These are phyloP conservation scores for Gremmenia infestans DNA, from an alignment of 2,329 filamentous ascomycete species.

Conservation along the genomic window DNA sequence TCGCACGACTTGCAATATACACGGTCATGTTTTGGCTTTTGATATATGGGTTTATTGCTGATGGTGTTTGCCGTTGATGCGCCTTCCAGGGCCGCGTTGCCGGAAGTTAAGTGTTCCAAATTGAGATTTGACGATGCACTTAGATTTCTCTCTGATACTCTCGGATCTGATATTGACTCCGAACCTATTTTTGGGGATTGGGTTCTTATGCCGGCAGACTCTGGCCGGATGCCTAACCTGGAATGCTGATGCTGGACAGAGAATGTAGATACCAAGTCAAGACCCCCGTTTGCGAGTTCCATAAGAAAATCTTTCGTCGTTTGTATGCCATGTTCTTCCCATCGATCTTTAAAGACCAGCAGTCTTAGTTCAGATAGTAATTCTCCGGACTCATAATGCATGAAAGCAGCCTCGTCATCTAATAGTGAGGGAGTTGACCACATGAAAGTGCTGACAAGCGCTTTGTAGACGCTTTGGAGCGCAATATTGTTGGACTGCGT, in stretches of 20 bases:
- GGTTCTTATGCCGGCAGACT: too few species aligned
- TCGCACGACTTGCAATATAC: slow-evolving; percentile 64
- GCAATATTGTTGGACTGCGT: background rate
- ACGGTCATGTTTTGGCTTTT: background rate
- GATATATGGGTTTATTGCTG: background rate
- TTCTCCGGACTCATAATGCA: background rate
- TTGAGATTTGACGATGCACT: background rate
- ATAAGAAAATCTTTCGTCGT: background rate
- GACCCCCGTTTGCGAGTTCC: background rate
- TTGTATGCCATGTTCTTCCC: background rate
- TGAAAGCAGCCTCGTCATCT: background rate
- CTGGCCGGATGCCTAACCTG: too few species aligned
- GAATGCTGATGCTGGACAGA: background rate
- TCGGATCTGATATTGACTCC: background rate
- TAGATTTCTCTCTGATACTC: too few species aligned
- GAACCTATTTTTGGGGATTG: too few species aligned
- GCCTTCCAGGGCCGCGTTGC: background rate
- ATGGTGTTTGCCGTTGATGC: background rate
- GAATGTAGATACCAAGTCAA: background rate
- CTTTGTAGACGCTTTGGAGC: background rate
- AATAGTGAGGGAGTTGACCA: background rate
- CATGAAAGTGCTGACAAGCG: background rate
- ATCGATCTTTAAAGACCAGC: background rate
- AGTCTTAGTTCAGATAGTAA: background rate
- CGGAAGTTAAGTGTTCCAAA: background rate